These are phyloP conservation scores for Cercospora sp. DNA, from an alignment of 2,329 filamentous ascomycete genomes.

Conservation along the genomic window DNA sequence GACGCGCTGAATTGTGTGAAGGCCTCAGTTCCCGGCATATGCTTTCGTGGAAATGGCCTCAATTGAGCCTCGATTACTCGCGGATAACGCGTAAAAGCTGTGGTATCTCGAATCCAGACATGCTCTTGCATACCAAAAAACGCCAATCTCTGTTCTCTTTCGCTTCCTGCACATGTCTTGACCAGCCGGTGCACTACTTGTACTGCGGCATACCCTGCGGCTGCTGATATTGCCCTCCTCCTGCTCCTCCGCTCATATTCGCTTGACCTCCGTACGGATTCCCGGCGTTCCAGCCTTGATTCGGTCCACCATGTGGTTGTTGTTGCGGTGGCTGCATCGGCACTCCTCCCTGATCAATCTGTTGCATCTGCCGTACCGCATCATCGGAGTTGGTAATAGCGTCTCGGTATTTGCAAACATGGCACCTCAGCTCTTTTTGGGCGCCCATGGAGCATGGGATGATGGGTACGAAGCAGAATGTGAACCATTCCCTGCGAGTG, in stretches of 20 bases:
- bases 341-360: slow-evolving; percentile 32
- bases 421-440: slow-evolving; percentile 65
- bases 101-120: neutral
- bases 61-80: neutral
- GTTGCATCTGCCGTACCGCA: slow-evolving; percentile 41
- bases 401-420: slow-evolving; percentile 57
- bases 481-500: slow-evolving; percentile 63
- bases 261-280: slow-evolving; percentile 22
- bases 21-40: too few species aligned
- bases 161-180: neutral
- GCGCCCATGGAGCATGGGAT: slow-evolving; percentile 65
- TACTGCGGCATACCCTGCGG: slow-evolving; percentile 17
- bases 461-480: slow-evolving; percentile 51
- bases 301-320: slow-evolving; percentile 17
- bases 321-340: slow-evolving; percentile 30
- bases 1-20: too few species aligned
- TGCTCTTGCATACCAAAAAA: neutral
- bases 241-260: slow-evolving; percentile 19
- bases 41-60: neutral
- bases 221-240: slow-evolving; percentile 16
- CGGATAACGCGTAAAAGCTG: neutral
- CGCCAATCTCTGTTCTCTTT: neutral
- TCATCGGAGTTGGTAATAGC: slow-evolving; percentile 58
- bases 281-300: slow-evolving; percentile 33
- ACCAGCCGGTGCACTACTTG: slow-evolving; percentile 1